Evolutionary conservation across 208 protist species (phyloP).

Genomic region (Crithidia expoeki): DNA sequence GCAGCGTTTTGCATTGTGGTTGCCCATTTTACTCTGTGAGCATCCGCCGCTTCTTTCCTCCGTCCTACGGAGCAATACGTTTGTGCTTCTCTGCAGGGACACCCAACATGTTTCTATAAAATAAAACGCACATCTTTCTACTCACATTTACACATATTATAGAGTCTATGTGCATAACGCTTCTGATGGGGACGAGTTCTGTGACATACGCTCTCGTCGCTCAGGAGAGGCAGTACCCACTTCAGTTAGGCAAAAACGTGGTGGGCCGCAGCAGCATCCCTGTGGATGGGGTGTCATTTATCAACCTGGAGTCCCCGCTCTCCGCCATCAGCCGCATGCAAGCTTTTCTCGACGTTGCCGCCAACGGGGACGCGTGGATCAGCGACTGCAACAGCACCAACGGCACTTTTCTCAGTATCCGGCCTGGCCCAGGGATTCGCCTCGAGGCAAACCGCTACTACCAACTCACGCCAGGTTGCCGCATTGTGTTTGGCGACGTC

Average conservation of each 20-base stretch:
- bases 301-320: constrained; percentile 66
- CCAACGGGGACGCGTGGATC: constrained; percentile 88
- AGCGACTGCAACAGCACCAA: constrained; percentile 88
- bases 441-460: constrained; percentile 80
- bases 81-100: too few relatives aligned
- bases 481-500: constrained; percentile 85
- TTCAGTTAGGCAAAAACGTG: constrained; percentile 73
- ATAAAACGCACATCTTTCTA: too few relatives aligned
- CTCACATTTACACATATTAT: not conserved
- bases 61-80: too few relatives aligned
- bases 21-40: too few relatives aligned
- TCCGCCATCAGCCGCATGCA: constrained; percentile 81
- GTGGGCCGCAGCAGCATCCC: constrained; percentile 62
- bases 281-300: constrained; percentile 64
- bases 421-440: constrained; percentile 49
- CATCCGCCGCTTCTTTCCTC: too few relatives aligned
- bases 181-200: constrained; percentile 38
- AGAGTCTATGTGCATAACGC: not conserved
- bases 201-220: constrained; percentile 27
- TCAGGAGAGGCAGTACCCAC: constrained; percentile 29
- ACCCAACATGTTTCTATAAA: too few relatives aligned
- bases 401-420: constrained; percentile 73
- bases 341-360: constrained; percentile 71
- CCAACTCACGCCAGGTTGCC: constrained; percentile 64
- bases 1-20: too few relatives aligned